Evolutionary conservation across 768 basidiomycete species (phyloP).

Genomic region (Mycena chlorophos): DNA sequence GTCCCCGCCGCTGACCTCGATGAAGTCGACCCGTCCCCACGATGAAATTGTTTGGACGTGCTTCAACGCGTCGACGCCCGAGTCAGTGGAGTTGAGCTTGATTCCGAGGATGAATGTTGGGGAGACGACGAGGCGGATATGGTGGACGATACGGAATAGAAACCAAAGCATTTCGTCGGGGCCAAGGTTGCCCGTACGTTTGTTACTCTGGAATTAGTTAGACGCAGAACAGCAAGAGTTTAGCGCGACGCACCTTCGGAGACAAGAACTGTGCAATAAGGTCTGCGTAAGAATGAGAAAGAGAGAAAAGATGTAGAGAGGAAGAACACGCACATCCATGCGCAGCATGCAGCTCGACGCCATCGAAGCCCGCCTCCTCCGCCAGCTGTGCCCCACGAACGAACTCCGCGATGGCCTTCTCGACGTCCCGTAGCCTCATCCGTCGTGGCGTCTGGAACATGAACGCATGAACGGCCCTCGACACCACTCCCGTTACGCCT

Average conservation of each 20-base stretch:
- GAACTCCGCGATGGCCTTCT: slow-evolving; percentile 60
- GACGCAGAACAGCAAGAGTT: background rate
- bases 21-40: slow-evolving; percentile 74
- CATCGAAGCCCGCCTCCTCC: slow-evolving; percentile 74
- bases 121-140: slow-evolving; percentile 56
- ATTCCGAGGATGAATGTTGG: slow-evolving; percentile 69
- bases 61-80: slow-evolving; percentile 50
- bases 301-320: background rate
- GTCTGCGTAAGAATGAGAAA: slow-evolving; percentile 43
- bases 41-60: slow-evolving; percentile 61
- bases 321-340: slow-evolving; percentile 71
- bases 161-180: slow-evolving; percentile 55
- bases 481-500: slow-evolving; percentile 27
- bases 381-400: slow-evolving; percentile 68
- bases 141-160: slow-evolving; percentile 52
- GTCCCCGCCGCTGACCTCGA: slow-evolving; percentile 87
- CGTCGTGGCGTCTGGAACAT: slow-evolving; percentile 64
- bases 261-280: slow-evolving; percentile 79
- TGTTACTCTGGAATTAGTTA: slow-evolving; percentile 36
- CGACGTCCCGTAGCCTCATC: slow-evolving; percentile 63
- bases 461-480: slow-evolving; percentile 42
- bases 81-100: slow-evolving; percentile 83
- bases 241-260: slow-evolving; percentile 51
- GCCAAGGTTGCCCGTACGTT: slow-evolving; percentile 63
- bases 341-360: slow-evolving; percentile 79